Base-by-base conservation (phyloP, 495 filamentous ascomycete genomes). In the Podospora pseudopauciseta region DNA sequence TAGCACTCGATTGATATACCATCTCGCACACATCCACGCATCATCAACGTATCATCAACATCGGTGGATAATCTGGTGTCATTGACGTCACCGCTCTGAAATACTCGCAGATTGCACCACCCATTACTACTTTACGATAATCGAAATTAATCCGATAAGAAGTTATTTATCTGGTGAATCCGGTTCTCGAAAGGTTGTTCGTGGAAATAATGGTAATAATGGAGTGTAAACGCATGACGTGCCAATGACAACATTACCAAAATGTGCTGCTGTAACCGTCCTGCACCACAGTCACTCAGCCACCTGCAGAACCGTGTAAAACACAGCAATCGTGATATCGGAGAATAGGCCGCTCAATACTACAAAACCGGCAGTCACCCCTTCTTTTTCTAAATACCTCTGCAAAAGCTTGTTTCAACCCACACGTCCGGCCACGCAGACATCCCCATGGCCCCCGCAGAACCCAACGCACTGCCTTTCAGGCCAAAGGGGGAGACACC, bases 391-490 rank as follows among this genome's bases (percentile, higher is more conserved):
- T 2, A 16, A 49, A 5, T 13, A 3, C 39, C 39, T 49, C 18
- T 0, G 39, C 39, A 49, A 49, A 49, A 49, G 39, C 0, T 49
- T 49, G 39, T 11, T 11, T 3, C 39, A 13, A 49, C 9, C 39
- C 7, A 49, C 2, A 49, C 39, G 2, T 2, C 9, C 15, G 7
- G 9, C 39, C 39, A 11, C 9, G 39, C 5, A 49, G 39, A 11
- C 39, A 3, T 58, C 15, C n/a, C 23, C 23, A 74, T 74, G 72
- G 64, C 67, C 3, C 72, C 72, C 18, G 4, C 70, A 1, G 72
- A 74, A 44, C 72, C 72, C 5, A 57, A 74, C 44, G 72, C 72
- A 1, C 28, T 70, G 20, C 72, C 70, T 3, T 74, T 74, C 23
- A 64, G 67, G 20, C 39, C 65, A 34, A 67, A 70, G 61, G 70